Percentiles rank a stretch among this genome's conserved stretches.
These are phyloP conservation scores for Penicillium polonicum DNA, from an alignment of 2,329 filamentous ascomycete species.

Conservation along the genomic window DNA sequence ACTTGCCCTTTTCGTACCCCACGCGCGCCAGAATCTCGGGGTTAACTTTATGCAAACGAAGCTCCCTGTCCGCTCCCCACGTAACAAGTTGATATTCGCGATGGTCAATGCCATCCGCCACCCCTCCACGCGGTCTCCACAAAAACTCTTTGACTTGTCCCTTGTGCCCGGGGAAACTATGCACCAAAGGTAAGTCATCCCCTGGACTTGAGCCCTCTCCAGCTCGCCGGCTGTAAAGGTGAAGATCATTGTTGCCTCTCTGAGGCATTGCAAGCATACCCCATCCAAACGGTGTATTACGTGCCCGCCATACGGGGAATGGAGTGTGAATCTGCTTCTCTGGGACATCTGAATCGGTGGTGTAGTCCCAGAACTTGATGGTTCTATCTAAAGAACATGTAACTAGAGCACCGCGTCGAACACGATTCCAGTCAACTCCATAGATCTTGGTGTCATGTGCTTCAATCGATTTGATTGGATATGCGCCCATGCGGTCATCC, in stretches of 20 bases:
- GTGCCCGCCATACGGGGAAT: slow-evolving; percentile 86
- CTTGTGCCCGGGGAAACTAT: slow-evolving; percentile 56
- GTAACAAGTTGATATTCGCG: slow-evolving; percentile 91
- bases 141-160: slow-evolving; percentile 83
- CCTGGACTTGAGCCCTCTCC: slow-evolving; percentile 39
- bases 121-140: slow-evolving; percentile 75
- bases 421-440: slow-evolving; percentile 90
- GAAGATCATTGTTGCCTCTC: slow-evolving; percentile 78
- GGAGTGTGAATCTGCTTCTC: slow-evolving; percentile 77
- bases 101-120: slow-evolving; percentile 69
- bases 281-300: slow-evolving; percentile 85
- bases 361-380: slow-evolving; percentile 91
- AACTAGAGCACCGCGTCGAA: slow-evolving; percentile 67
- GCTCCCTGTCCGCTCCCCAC: slow-evolving; percentile 83
- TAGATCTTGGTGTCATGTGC: slow-evolving; percentile 94
- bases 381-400: slow-evolving; percentile 90
- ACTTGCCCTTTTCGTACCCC: slow-evolving; percentile 69
- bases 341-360: slow-evolving; percentile 60
- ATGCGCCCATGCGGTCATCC: slow-evolving; percentile 78
- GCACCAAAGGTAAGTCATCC: slow-evolving; percentile 45
- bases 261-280: slow-evolving; percentile 90
- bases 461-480: slow-evolving; percentile 77
- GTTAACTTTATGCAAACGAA: slow-evolving; percentile 74
- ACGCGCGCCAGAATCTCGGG: slow-evolving; percentile 64
- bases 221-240: slow-evolving; percentile 71